Conservation (phyloP, 1,284 basidiomycete species). For the Stereum hirsutum region DNA sequence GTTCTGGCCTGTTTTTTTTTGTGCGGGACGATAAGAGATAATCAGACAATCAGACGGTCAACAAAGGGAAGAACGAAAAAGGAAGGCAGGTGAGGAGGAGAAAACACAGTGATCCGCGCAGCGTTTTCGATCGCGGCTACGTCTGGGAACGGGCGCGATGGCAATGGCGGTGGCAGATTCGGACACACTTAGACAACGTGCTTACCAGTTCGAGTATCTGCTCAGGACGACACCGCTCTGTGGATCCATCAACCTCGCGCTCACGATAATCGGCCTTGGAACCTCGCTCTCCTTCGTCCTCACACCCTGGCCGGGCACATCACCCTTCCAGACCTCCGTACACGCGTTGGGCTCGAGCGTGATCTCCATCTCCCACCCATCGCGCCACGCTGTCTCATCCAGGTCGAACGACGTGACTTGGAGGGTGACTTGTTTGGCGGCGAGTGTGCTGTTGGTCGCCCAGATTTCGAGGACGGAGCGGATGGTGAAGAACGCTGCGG, state of each 20-base stretch:
- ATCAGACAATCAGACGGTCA: too few species aligned
- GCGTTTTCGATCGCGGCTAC: too few species aligned
- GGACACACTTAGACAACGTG: too few species aligned
- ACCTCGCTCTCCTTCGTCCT: slow-evolving; percentile 59
- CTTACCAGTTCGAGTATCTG: slow-evolving; percentile 74
- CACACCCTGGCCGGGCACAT: slow-evolving; percentile 58
- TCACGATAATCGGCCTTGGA: slow-evolving; percentile 65
- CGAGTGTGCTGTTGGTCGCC: slow-evolving; percentile 73
- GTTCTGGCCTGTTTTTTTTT: slow-evolving; percentile 64
- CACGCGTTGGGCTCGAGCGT: slow-evolving; percentile 66
- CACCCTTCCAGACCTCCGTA: slow-evolving; percentile 70
- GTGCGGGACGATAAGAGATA: background rate
- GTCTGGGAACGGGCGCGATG: background rate
- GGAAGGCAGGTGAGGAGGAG: too few species aligned
- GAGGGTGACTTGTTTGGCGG: slow-evolving; percentile 46
- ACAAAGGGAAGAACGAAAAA: too few species aligned
- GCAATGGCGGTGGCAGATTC: slow-evolving; percentile 5
- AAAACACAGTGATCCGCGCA: too few species aligned
- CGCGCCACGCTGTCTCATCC: slow-evolving; percentile 42
- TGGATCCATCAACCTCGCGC: slow-evolving; percentile 63
- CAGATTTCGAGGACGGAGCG: slow-evolving; percentile 67
- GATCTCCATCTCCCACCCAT: slow-evolving; percentile 41
- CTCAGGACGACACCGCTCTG: slow-evolving; percentile 49
- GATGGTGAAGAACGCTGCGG: slow-evolving; percentile 60
- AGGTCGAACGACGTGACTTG: slow-evolving; percentile 69